phyloP scores from a whole-genome alignment of 495 filamentous ascomycete genomes.

The Penicillium crystallinum region DNA sequence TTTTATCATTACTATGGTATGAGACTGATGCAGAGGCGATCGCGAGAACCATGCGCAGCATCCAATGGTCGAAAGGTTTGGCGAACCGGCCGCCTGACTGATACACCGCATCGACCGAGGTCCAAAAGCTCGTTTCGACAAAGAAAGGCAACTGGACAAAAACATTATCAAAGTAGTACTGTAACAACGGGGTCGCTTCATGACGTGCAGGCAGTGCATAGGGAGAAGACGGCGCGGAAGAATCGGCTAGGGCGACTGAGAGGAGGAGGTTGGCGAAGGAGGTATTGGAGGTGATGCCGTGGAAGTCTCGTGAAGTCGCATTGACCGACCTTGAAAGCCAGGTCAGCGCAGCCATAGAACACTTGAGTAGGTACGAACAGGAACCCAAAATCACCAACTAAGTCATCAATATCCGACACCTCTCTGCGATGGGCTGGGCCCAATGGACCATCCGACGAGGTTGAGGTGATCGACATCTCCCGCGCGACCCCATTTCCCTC shows the following conservation, averaged over 20 bases:
- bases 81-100: slow-evolving; percentile 54
- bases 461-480: slow-evolving; percentile 46
- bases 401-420: slow-evolving; percentile 69
- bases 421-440: slow-evolving; percentile 46
- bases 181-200: slow-evolving; percentile 59
- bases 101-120: slow-evolving; percentile 75
- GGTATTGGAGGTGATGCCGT: slow-evolving; percentile 76
- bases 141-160: slow-evolving; percentile 77
- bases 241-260: slow-evolving; percentile 63
- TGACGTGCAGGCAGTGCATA: slow-evolving; percentile 62
- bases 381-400: slow-evolving; percentile 78
- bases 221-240: slow-evolving; percentile 50
- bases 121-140: slow-evolving; percentile 65
- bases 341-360: slow-evolving; percentile 2
- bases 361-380: slow-evolving; percentile 45
- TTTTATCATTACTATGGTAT: slow-evolving; percentile 55
- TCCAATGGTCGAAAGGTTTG: slow-evolving; percentile 73
- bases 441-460: slow-evolving; percentile 36
- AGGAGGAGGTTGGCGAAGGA: slow-evolving; percentile 81
- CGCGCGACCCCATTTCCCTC: slow-evolving; percentile 55
- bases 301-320: slow-evolving; percentile 86
- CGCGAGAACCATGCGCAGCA: slow-evolving; percentile 82
- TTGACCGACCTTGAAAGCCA: slow-evolving; percentile 64
- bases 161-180: slow-evolving; percentile 78
- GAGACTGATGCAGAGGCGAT: slow-evolving; percentile 71